These are phyloP conservation scores for Lachancea sp. DNA, from an alignment of 805 yeast genomes.

Conservation along the genomic window DNA sequence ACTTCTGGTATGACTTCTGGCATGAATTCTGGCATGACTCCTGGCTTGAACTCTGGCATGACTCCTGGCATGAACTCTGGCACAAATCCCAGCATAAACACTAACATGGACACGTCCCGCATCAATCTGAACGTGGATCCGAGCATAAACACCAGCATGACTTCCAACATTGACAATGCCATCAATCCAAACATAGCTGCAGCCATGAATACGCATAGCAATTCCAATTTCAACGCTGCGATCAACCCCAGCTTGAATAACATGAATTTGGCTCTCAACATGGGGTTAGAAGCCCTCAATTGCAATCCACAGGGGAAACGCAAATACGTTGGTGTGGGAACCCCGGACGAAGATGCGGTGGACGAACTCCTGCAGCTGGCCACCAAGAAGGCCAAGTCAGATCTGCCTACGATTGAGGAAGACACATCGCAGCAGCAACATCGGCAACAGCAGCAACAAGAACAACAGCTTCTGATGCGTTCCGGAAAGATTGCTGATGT, in stretches of 20 bases:
- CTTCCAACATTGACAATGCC: background rate
- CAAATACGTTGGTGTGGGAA: constrained; percentile 17
- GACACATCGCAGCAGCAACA: constrained; percentile 3
- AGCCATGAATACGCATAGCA: background rate
- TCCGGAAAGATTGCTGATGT: background rate
- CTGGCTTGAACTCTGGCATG: background rate
- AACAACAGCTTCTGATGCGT: background rate
- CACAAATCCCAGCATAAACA: background rate
- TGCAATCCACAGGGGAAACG: constrained; percentile 2
- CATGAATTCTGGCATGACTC: background rate
- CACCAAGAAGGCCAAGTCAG: constrained; percentile 6
- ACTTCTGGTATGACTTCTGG: background rate
- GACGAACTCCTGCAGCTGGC: constrained; percentile 29
- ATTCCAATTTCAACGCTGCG: background rate
- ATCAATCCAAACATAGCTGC: background rate
- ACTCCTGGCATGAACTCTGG: background rate
- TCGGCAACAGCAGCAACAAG: no score
- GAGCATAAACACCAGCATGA: background rate
- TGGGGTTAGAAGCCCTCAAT: background rate
- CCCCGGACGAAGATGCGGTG: constrained; percentile 26
- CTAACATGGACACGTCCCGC: background rate
- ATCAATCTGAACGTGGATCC: background rate
- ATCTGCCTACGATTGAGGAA: constrained; percentile 9
- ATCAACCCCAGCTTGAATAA: background rate
- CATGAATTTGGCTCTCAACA: background rate